A percentile compares a stretch with the other conserved stretches of the same genome.
Conservation (phyloP, 257 asterid species). For the Avicennia marina region DNA sequence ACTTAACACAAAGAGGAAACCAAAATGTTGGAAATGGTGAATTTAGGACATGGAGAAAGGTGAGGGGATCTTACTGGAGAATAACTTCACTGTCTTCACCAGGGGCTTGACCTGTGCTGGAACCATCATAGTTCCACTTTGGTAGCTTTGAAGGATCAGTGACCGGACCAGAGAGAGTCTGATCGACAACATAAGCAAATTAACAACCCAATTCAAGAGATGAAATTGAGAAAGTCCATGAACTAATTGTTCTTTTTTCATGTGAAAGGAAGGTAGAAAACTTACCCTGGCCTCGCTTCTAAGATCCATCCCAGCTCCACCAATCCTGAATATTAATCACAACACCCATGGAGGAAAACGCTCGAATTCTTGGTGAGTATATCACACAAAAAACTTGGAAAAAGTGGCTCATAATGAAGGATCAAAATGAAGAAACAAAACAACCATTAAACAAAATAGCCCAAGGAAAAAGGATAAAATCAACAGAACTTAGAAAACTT, state of each 20-base stretch:
- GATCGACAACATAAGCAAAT: background rate
- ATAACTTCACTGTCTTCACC: constrained; percentile 60
- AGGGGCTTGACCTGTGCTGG: constrained; percentile 54
- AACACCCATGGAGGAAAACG: background rate
- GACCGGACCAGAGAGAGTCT: constrained; percentile 45
- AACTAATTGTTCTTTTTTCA: no score
- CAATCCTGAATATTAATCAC: constrained; percentile 35
- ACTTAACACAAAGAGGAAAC: no score
- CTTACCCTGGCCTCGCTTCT: constrained; percentile 51
- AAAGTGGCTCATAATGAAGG: no score
- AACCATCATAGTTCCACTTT: constrained; percentile 55
- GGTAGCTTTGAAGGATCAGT: constrained; percentile 50
- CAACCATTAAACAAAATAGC: no score
- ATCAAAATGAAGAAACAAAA: no score
- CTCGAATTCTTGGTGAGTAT: background rate
- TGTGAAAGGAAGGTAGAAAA: no score
- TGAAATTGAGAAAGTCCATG: no score
- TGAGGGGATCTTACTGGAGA: constrained; percentile 26
- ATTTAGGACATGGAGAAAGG: background rate
- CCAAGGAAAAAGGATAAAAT: no score
- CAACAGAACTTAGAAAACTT: no score
- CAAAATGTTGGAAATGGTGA: no score
- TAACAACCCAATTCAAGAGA: no score
- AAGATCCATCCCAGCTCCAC: constrained; percentile 47
- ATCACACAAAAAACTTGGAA: no score